A percentile compares a stretch with the other conserved stretches of the same genome.
These are phyloP conservation scores for Fusarium sp. DNA, from an alignment of 2,329 filamentous ascomycete genomes.

Conservation along the genomic window DNA sequence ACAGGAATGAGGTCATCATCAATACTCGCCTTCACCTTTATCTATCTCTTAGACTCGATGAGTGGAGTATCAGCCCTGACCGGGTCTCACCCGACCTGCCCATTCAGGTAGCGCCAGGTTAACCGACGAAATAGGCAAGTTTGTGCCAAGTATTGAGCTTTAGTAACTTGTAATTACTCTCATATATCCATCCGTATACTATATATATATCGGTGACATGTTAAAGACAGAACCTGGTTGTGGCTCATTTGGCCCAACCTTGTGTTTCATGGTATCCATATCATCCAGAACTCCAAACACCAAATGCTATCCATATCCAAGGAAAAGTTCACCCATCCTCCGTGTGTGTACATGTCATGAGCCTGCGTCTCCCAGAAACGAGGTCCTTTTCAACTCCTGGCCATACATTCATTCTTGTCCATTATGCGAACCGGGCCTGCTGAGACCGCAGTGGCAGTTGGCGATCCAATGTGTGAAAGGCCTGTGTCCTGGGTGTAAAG, in stretches of 20 bases:
- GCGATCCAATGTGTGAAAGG: slow-evolving; percentile 69
- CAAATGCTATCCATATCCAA: slow-evolving; percentile 32
- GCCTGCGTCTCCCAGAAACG: not conserved
- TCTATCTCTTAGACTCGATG: not conserved
- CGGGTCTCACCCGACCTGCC: not conserved
- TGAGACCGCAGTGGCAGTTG: slow-evolving; percentile 60
- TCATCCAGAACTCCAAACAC: slow-evolving; percentile 34
- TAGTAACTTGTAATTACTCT: not conserved
- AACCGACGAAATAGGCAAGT: slow-evolving; percentile 15
- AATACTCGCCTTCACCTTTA: not conserved
- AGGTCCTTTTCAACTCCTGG: not conserved
- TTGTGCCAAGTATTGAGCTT: not conserved
- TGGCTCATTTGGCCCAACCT: slow-evolving; percentile 14
- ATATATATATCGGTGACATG: not conserved
- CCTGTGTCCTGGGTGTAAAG: slow-evolving; percentile 71
- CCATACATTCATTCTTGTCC: not conserved
- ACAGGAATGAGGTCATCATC: not conserved
- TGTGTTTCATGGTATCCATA: slow-evolving; percentile 28
- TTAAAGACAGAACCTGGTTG: slow-evolving; percentile 9
- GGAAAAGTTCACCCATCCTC: slow-evolving; percentile 8
- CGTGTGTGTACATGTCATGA: not conserved
- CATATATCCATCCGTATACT: not conserved
- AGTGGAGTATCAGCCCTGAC: not conserved
- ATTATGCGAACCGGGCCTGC: slow-evolving; percentile 32
- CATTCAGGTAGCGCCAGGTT: not conserved